Evolutionary conservation across 495 filamentous ascomycete genomes (phyloP).

Genomic region (Coniosporium apollinis): DNA sequence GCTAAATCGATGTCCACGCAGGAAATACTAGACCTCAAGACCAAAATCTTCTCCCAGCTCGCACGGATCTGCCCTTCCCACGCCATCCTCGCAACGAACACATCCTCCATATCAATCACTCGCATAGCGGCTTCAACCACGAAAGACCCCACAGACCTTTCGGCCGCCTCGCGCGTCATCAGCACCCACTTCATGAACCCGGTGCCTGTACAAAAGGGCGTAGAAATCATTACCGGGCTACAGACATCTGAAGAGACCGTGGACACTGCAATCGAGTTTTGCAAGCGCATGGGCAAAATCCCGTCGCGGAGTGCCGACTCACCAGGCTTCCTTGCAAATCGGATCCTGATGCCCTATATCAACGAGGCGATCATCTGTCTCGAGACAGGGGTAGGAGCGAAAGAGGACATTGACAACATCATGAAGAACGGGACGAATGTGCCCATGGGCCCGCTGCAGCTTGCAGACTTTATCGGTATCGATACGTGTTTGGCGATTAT

Average conservation of each 20-base stretch:
- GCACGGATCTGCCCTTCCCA: conserved; percentile 73
- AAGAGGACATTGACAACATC: conserved; percentile 85
- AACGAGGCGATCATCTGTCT: conserved; percentile 96
- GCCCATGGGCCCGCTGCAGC: conserved; percentile 85
- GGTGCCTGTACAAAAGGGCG: conserved; percentile 89
- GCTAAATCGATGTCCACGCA: conserved; percentile 2
- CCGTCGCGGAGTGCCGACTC: conserved; percentile 72
- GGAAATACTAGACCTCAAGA: conserved; percentile 79
- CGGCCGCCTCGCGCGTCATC: conserved; percentile 73
- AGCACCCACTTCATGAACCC: conserved; percentile 99
- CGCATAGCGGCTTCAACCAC: conserved; percentile 73
- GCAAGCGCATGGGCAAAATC: conserved; percentile 85
- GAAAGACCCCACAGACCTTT: conserved; percentile 55
- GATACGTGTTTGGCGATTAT: conserved; percentile 96
- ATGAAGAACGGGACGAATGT: conserved; percentile 99
- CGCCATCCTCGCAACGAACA: conserved; percentile 91
- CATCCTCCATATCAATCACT: conserved; percentile 92
- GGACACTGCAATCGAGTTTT: conserved; percentile 70
- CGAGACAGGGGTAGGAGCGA: conserved; percentile 75
- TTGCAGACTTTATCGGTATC: conserved; percentile 95
- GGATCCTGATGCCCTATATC: conserved; percentile 98
- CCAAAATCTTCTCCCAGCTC: conserved; percentile 65
- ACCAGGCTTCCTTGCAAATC: conserved; percentile 89
- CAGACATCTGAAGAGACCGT: conserved; percentile 76
- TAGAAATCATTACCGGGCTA: conserved; percentile 88